Base-by-base conservation (phyloP, 2,329 filamentous ascomycete genomes). In the Xylaria polymorpha region DNA sequence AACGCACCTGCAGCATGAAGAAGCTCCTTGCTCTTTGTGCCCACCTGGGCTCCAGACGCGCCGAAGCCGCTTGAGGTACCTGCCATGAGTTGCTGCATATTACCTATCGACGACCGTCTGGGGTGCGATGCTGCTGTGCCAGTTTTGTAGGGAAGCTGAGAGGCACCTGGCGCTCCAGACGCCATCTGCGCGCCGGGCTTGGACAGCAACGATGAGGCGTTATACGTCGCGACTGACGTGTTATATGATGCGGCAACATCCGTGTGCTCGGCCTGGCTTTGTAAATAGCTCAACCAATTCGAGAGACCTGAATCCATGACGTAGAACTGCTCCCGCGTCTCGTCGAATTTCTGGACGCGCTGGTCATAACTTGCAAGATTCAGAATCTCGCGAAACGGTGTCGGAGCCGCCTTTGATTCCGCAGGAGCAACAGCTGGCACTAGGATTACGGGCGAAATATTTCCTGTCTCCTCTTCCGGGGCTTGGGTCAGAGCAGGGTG, bases 1-100 rank as follows among this genome's bases (percentile, higher is more conserved):
- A 94, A 94, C 77, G 92, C 93, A 62, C 93, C 94, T 64, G 94
- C 94, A 25, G 91, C 91, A 73, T 96, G 92, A 78, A 98, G 86
- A 35, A 98, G 83, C 76, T 97, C 94, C 83, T 97, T 98, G 79
- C 94, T 91, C 83, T 94, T 95, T 46, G 90, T 87, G 74, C 93
- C 92, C 79, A 94, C 88, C 76, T 92, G 89, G 72, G 87, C 84
- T 69, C 86, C 82, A 58, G 88, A 88, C 67, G 85, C 83, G 50
- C 84, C 85, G 73, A 88, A 85, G 43, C 83, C 80, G 76, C 82
- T 83, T 58, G 80, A 75, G 37, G 82, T 81, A 65, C 84, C 75
- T 10, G 68, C 69, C 43, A 75, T 81, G 55, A 80, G 78, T 7
- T 79, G 76, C 48, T 77, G 75, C 22, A 71, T 76, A 62, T 72